Evolutionary conservation across 768 basidiomycete species (phyloP), one percentile per base, ranked within the genome.

Genomic region (Crucibulum laeve): DNA sequence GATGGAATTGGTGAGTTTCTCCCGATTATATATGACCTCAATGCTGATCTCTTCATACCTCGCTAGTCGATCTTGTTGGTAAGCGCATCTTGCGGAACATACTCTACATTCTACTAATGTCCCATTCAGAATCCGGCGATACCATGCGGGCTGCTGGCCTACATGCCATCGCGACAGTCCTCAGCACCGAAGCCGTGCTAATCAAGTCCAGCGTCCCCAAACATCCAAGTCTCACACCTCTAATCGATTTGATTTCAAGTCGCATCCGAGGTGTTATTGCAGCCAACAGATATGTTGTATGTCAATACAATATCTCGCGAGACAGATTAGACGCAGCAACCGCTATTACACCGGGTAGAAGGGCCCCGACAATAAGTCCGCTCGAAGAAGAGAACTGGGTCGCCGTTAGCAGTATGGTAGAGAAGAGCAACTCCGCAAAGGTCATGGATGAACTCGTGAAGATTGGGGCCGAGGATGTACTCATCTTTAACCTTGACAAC

Each of bases 141-240:
- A 99, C 96, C 5, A 99, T 99, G 96, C 90, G 95, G 25, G 96
- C 95, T 19, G 94, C 94, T 0, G 96, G 95, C 26, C 73, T 98
- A 43, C 89, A 89, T 61, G 82, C 95, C 30, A 97, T 99, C 55
- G 87, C 84, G 11, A 97, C 92, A 7, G 61, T 99, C 8, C 77
- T 99, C 43, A 63, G 83, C 22, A 68, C 70, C 1, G 87, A 99
- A 66, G 94, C 95, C 8, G 90, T 97, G 42, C 80, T 99, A 25
- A 96, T 99, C 73, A 87, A 82, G 49, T 91, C 88, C 1, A 73
- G 69, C 40, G 64, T 67, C 14, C 71, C 74, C 0, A 89, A 87
- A 50, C 76, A 83, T 48, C 74, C 82, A 2, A 65, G 80, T 8
- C 72, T 84, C 45, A 67, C 68, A 3, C 71, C 80, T 1, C 70